Conservation (phyloP, 2,329 filamentous ascomycete genomes). For the Phialemoniopsis sp. region DNA sequence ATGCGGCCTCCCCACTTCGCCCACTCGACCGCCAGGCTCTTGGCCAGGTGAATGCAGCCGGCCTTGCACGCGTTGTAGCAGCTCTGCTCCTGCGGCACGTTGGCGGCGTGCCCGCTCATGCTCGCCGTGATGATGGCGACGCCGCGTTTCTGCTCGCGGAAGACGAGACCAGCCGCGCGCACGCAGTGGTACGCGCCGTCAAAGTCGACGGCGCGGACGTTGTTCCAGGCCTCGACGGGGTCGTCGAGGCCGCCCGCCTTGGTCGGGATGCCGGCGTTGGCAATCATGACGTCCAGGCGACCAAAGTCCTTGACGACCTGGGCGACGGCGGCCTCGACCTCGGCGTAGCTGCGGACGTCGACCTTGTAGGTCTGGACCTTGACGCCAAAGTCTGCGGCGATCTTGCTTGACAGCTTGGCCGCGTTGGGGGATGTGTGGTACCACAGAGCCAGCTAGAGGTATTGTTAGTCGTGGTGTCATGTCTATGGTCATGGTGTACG, state of each 20-base stretch:
- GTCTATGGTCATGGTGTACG: constrained; percentile 2
- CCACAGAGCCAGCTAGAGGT: constrained; percentile 17
- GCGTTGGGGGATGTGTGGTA: constrained; percentile 11
- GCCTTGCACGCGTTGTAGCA: constrained; percentile 23
- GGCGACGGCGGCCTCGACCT: constrained; percentile 21
- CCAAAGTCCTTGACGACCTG: constrained; percentile 23
- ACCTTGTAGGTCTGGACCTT: constrained; percentile 10
- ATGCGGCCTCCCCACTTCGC: constrained; percentile 20
- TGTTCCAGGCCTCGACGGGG: constrained; percentile 19
- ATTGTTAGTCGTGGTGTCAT: constrained; percentile 2
- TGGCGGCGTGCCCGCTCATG: constrained; percentile 26
- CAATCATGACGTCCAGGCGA: constrained; percentile 26
- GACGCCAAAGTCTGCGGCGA: constrained; percentile 11
- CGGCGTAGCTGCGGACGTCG: constrained; percentile 10
- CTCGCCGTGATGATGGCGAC: constrained; percentile 27
- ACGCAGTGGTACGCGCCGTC: constrained; percentile 27
- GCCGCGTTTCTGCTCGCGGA: constrained; percentile 25
- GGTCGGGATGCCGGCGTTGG: constrained; percentile 26
- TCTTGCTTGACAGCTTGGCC: constrained; percentile 7
- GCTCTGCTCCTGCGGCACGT: constrained; percentile 15
- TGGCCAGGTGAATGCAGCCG: constrained; percentile 22
- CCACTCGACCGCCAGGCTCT: constrained; percentile 24
- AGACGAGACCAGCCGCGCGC: constrained; percentile 23
- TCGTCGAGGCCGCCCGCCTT: constrained; percentile 24
- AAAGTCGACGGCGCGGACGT: constrained; percentile 22